phyloP scores from a whole-genome alignment of 352 stramenopile species.

The Thalassiosira ordinaria region DNA sequence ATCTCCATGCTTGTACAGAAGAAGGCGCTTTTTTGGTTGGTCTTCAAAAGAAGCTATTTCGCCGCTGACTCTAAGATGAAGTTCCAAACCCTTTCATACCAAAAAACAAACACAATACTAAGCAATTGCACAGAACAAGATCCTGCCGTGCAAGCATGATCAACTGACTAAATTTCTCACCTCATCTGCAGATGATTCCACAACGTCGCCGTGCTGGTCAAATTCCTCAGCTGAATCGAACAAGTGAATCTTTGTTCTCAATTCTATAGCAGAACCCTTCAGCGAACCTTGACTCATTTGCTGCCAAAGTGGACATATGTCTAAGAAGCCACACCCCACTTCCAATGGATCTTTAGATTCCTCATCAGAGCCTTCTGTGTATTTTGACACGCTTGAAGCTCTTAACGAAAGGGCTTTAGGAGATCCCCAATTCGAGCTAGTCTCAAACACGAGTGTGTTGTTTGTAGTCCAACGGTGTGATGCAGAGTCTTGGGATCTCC shows the following conservation, averaged over 20 bases:
- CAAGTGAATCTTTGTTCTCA: conserved; percentile 42
- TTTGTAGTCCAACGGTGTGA: conserved; percentile 50
- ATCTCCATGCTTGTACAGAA: conserved; percentile 85
- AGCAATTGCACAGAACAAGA: too few species aligned
- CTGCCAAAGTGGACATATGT: conserved; percentile 67
- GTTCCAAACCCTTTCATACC: conserved; percentile 46
- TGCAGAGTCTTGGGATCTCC: conserved; percentile 21
- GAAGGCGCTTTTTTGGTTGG: conserved; percentile 61
- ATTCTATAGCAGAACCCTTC: conserved; percentile 12
- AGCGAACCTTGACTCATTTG: not conserved
- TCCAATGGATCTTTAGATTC: conserved; percentile 36
- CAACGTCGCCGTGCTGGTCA: conserved; percentile 64
- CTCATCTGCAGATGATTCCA: conserved; percentile 33
- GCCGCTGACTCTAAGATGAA: conserved; percentile 62
- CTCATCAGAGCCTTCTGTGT: conserved; percentile 29
- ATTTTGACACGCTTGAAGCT: conserved; percentile 47
- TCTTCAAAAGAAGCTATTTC: conserved; percentile 46
- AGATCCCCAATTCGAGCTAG: conserved; percentile 70
- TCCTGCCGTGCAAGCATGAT: too few species aligned
- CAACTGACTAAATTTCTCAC: conserved; percentile 33
- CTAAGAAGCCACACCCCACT: conserved; percentile 66
- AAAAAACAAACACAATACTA: too few species aligned
- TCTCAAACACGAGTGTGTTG: conserved; percentile 73
- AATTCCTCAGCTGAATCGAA: conserved; percentile 59
- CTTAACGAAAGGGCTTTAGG: conserved; percentile 73